phyloP scores from a whole-genome alignment of 805 yeast species.

The Spathaspora sp. region DNA sequence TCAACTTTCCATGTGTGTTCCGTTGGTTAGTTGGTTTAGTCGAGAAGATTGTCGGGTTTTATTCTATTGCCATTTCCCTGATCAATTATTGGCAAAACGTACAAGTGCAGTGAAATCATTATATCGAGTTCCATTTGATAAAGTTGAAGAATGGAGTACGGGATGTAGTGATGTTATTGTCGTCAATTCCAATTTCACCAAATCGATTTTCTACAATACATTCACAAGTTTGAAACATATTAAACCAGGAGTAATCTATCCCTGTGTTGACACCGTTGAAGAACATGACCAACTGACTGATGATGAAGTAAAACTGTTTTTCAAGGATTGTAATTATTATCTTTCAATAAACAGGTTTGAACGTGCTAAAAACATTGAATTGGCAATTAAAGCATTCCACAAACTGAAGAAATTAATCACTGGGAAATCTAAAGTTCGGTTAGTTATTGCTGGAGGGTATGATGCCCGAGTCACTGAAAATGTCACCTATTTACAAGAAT shows the following conservation, averaged over 20 bases:
- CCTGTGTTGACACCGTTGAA: constrained; percentile 61
- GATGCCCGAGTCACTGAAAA: constrained; percentile 76
- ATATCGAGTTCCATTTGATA: constrained; percentile 81
- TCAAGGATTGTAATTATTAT: constrained; percentile 41
- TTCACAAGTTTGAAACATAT: constrained; percentile 41
- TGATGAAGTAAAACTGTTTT: constrained; percentile 30
- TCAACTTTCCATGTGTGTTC: constrained; percentile 82
- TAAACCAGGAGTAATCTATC: constrained; percentile 62
- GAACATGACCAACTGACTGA: constrained; percentile 19
- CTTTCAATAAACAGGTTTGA: constrained; percentile 88
- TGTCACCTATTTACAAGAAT: constrained; percentile 61
- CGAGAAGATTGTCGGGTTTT: constrained; percentile 47
- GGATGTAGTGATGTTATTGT: constrained; percentile 71
- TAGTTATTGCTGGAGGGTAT: constrained; percentile 89
- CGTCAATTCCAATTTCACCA: constrained; percentile 87
- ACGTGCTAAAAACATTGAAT: constrained; percentile 71
- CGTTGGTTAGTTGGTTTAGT: constrained; percentile 53
- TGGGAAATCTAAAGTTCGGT: constrained; percentile 31
- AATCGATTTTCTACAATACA: constrained; percentile 59
- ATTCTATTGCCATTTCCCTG: constrained; percentile 97
- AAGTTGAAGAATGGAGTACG: constrained; percentile 79
- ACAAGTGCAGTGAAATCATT: constrained; percentile 43
- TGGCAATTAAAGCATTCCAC: constrained; percentile 72
- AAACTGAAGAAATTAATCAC: constrained; percentile 30
- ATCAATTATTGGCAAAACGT: constrained; percentile 61